Evolutionary conservation across 2,329 filamentous ascomycete species (phyloP), one percentile per base, ranked within the genome.

Genomic region (Hymenoscyphus fraxineus): DNA sequence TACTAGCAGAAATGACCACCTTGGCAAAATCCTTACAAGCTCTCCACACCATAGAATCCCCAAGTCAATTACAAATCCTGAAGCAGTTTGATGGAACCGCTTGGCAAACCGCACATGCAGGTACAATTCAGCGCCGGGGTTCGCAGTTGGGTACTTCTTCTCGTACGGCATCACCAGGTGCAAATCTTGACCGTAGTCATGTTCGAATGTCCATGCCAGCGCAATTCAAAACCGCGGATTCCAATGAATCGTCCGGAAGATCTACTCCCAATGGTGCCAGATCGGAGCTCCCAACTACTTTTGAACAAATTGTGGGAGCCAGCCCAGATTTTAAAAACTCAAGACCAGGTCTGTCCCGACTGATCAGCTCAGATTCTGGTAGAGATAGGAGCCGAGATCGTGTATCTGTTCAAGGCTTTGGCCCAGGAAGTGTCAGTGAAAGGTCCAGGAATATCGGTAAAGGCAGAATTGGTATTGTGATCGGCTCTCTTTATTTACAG

Each of bases 401-500:
- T 77, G 87, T 85, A 70, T 86, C 80, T 74, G 90, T 84, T 2
- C 85, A 87, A 66, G 92, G 92, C 0, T 92, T 96, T 73, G 88
- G 88, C 0, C 80, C 86, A 0, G 85, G 86, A 59, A 89, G 89
- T 63, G 80, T 89, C 65, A 90, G 88, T 69, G 92, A 97, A 73
- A 83, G 90, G 67, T 90, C 88, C 75, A 88, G 92, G 67, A 88
- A 89, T 70, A 92, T 92, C 75, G 92, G 92, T 38, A 93, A 90
- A 76, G 89, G 90, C 35, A 87, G 94, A 62, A 84, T 91, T 15
- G 86, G 87, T 27, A 88, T 97, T 64, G 85, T 96, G 9, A 83
- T 96, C 69, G 94, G 92, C 1, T 92, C 90, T 16, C 81, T 97
- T 69, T 96, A 94, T 75, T 85, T 99, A 70, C 90, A 93, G 76